These are phyloP conservation scores for Leishmania arabica DNA, from an alignment of 208 protist species.

Conservation along the genomic window DNA sequence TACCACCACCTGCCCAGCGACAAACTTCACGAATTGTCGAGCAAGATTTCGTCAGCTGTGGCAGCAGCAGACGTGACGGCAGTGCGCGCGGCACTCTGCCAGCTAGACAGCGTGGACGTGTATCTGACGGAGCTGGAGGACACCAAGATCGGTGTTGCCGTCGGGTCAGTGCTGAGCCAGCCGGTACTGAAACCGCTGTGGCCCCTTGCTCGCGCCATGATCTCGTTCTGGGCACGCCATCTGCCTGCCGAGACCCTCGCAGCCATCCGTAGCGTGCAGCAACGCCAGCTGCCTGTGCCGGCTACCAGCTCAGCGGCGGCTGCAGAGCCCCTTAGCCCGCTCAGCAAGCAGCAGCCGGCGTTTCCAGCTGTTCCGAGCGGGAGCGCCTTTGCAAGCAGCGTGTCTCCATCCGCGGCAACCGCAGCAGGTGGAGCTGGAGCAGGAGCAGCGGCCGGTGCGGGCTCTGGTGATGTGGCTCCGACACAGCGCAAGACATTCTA, in stretches of 20 bases:
- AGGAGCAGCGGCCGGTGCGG: conserved; percentile 1
- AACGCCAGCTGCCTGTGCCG: conserved; percentile 6
- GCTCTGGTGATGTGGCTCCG: background rate
- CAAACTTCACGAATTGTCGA: conserved; percentile 47
- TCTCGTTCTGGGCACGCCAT: conserved; percentile 73
- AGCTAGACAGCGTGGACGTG: conserved; percentile 66
- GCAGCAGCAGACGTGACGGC: conserved; percentile 33
- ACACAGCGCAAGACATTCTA: conserved; percentile 35
- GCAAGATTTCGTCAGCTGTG: conserved; percentile 47
- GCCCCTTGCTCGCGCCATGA: conserved; percentile 66
- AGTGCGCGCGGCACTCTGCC: conserved; percentile 49
- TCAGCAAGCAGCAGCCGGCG: conserved; percentile 10
- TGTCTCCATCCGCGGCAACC: conserved; percentile 13
- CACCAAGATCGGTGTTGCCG: conserved; percentile 77
- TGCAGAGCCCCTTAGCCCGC: conserved; percentile 18
- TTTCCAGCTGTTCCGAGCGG: conserved; percentile 10
- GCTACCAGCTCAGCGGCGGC: conserved; percentile 9
- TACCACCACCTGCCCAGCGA: conserved; percentile 25
- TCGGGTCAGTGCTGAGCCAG: conserved; percentile 58
- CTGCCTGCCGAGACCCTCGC: conserved; percentile 63
- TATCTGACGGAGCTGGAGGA: conserved; percentile 52
- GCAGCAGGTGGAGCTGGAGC: conserved; percentile 3
- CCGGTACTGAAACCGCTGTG: conserved; percentile 52
- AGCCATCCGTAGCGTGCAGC: conserved; percentile 57
- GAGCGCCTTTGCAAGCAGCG: conserved; percentile 14